These are phyloP conservation scores for Zoysia japonica DNA, from an alignment of 176 grass and related monocot genomes.

Conservation along the genomic window DNA sequence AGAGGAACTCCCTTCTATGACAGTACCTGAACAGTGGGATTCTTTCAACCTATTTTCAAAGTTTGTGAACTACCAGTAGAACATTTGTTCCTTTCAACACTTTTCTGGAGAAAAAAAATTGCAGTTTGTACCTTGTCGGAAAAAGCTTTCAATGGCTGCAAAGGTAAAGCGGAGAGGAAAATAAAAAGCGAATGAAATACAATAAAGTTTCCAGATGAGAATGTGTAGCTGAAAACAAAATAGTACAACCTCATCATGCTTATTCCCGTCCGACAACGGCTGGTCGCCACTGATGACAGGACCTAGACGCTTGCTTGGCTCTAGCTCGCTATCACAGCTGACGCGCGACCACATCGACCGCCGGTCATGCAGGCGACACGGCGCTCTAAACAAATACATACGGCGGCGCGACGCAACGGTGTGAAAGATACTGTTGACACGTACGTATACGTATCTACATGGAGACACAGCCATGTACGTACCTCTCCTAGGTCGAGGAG, in stretches of 20 bases:
- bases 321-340: slow-evolving; percentile 3
- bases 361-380: neutral
- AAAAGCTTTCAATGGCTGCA: neutral
- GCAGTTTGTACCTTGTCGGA: neutral
- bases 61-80: neutral
- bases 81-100: neutral
- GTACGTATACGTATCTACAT: neutral
- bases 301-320: neutral
- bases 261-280: slow-evolving; percentile 13
- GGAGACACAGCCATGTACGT: neutral
- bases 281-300: slow-evolving; percentile 6
- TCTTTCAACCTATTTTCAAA: neutral
- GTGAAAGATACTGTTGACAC: neutral
- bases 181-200: neutral
- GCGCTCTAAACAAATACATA: too few species aligned
- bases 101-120: neutral
- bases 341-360: neutral
- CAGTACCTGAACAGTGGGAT: neutral
- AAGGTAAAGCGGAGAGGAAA: neutral
- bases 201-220: neutral
- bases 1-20: neutral
- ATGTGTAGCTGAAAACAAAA: neutral
- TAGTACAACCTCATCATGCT: neutral
- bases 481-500: neutral
- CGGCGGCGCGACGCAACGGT: neutral